These are phyloP conservation scores for Penicillium sp. DNA, from an alignment of 2,329 filamentous ascomycete species.

Conservation along the genomic window DNA sequence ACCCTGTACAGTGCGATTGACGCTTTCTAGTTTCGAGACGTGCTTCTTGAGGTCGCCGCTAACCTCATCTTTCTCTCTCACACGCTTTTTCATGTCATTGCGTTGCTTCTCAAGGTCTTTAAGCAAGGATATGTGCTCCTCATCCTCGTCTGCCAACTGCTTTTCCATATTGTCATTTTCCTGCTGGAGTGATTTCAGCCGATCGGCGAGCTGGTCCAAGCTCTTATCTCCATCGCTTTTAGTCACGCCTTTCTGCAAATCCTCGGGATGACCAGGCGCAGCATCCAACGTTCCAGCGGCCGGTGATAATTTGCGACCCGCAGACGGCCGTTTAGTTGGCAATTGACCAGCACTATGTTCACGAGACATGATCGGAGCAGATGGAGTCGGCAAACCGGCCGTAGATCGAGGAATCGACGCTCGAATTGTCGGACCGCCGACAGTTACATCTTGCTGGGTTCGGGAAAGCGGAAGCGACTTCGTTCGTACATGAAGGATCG, in stretches of 20 bases:
- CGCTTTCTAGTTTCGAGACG: conserved; percentile 70
- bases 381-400: conserved; percentile 55
- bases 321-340: conserved; percentile 57
- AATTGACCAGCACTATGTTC: conserved; percentile 57
- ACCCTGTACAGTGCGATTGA: conserved; percentile 74
- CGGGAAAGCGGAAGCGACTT: conserved; percentile 45
- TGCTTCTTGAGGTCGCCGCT: conserved; percentile 78
- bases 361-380: conserved; percentile 55
- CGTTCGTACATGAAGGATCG: conserved; percentile 77
- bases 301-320: conserved; percentile 70
- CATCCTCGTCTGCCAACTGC: conserved; percentile 62
- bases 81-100: conserved; percentile 66
- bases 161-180: conserved; percentile 75
- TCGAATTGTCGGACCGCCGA: conserved; percentile 43
- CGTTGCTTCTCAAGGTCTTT: conserved; percentile 69
- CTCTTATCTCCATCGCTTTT: conserved; percentile 58
- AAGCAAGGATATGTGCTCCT: conserved; percentile 61
- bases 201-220: conserved; percentile 71
- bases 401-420: conserved; percentile 50
- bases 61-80: conserved; percentile 86
- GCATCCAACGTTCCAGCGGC: conserved; percentile 49
- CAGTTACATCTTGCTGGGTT: conserved; percentile 31
- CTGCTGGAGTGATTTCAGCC: conserved; percentile 69
- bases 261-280: conserved; percentile 39
- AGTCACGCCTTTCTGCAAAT: conserved; percentile 30